Percentiles rank a stretch among this genome's conserved stretches.
Conservation (phyloP, 192 early-diverging fungal species). For the Coemansia sp. region DNA sequence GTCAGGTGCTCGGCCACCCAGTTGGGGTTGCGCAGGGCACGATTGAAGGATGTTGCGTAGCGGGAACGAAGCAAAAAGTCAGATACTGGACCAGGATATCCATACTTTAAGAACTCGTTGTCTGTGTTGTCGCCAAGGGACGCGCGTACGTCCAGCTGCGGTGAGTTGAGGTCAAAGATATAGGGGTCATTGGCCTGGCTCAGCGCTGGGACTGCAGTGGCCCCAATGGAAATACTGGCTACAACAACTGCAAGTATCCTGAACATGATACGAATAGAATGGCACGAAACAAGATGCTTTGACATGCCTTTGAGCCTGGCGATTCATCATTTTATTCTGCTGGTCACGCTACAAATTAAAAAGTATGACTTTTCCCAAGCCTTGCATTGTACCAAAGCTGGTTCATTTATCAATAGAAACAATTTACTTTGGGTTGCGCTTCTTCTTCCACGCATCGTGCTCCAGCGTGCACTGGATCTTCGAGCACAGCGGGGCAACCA, state of each 20-base stretch:
- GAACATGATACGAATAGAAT: not conserved
- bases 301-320: no score
- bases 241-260: not conserved
- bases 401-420: not conserved
- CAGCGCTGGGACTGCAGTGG: conserved; percentile 32
- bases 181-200: not conserved
- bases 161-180: not conserved
- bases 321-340: no score
- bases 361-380: not conserved
- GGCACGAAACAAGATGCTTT: no score
- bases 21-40: conserved; percentile 69
- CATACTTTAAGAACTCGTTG: conserved; percentile 42
- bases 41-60: conserved; percentile 78
- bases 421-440: not conserved
- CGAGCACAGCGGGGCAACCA: conserved; percentile 44
- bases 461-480: conserved; percentile 39
- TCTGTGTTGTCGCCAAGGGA: conserved; percentile 4
- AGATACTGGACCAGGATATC: conserved; percentile 67
- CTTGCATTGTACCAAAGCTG: not conserved
- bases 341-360: no score
- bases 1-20: conserved; percentile 79
- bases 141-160: not conserved
- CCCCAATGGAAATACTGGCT: conserved; percentile 15
- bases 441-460: conserved; percentile 42
- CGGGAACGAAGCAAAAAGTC: conserved; percentile 68